Base-by-base conservation (phyloP, 1,284 basidiomycete genomes). In the Trichosporon faecale region DNA sequence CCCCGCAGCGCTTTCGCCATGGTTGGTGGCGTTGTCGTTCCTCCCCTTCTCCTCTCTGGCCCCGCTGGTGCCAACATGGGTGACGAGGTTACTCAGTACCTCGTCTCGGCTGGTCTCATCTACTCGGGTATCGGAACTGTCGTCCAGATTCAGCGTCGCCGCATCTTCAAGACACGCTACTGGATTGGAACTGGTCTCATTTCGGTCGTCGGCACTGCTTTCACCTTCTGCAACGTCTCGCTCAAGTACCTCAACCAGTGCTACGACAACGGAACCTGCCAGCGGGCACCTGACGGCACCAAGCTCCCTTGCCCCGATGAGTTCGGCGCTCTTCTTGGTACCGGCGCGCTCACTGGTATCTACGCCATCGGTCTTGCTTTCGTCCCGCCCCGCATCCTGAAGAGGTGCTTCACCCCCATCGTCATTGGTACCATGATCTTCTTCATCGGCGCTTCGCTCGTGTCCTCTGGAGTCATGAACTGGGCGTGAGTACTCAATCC, bases 161-260 rank as follows among this genome's bases (percentile, higher is more conserved):
- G 68, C 40, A 72, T 79, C 44, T 31, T 23, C 55, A 75, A 73
- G 46, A 75, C 76, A 0, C 69, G 66, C 4, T 79, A 76, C 70
- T 79, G 68, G 69, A 66, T 78, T 37, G 76, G 78, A 31, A 78
- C 78, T 12, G 78, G 78, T 35, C 64, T 79, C 65, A 76, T 79
- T 72, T 71, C 68, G 8, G 78, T 79, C 31, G 72, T 71, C 5
- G 77, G 77, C 21, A 77, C 77, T 18, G 73, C 73, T 23, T 79
- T 79, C 67, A 76, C 77, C 11, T 78, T 78, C 69, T 75, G 75
- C 69, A 76, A 77, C 61, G 75, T 78, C 44, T 72, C 74, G 7
- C 70, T 77, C 18, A 66, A 70, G 33, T 78, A 77, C 65, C 71
- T 77, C 9, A 25, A 57, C 14, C 76, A 77, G 66, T 68, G 67